Percentiles rank a stretch among this genome's conserved stretches.
These are phyloP conservation scores for Chalara sp. DNA, from an alignment of 2,329 filamentous ascomycete species.

Conservation along the genomic window DNA sequence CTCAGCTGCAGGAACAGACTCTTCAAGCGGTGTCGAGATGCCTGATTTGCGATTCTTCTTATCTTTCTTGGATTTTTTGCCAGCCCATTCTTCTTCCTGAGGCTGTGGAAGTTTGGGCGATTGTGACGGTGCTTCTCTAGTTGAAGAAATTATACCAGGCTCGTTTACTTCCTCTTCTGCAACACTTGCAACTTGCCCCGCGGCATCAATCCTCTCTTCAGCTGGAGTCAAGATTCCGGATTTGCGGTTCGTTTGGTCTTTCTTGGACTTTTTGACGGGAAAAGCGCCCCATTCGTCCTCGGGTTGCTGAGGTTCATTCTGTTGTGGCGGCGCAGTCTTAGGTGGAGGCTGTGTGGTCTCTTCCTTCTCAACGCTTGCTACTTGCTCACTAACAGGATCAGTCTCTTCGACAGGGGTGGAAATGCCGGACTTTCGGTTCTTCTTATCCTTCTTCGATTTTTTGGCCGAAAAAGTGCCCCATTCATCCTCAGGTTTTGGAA, in stretches of 20 bases:
- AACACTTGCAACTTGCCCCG: too few relatives aligned
- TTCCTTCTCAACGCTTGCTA: too few relatives aligned
- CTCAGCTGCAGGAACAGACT: background rate
- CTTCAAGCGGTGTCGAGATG: background rate
- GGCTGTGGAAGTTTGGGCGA: conserved; percentile 3
- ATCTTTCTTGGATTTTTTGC: conserved; percentile 19
- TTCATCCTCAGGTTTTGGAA: background rate
- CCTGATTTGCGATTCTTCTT: conserved; percentile 14
- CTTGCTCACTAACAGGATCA: too few relatives aligned
- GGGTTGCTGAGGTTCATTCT: conserved; percentile 1
- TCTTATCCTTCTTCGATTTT: conserved; percentile 20
- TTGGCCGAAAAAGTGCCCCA: conserved; percentile 9
- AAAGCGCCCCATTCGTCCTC: background rate
- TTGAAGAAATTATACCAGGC: background rate
- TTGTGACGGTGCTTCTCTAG: background rate
- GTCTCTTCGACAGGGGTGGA: background rate
- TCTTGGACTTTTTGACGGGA: conserved; percentile 18
- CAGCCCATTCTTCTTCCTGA: conserved; percentile 1
- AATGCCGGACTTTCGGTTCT: conserved; percentile 8
- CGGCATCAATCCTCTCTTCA: background rate
- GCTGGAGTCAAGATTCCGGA: background rate
- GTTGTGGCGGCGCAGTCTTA: conserved; percentile 1
- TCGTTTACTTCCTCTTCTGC: background rate
- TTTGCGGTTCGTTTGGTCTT: conserved; percentile 18
- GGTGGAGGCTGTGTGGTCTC: background rate